These are phyloP conservation scores for Venturia oleaginea DNA, from an alignment of 2,329 filamentous ascomycete species.

Conservation along the genomic window DNA sequence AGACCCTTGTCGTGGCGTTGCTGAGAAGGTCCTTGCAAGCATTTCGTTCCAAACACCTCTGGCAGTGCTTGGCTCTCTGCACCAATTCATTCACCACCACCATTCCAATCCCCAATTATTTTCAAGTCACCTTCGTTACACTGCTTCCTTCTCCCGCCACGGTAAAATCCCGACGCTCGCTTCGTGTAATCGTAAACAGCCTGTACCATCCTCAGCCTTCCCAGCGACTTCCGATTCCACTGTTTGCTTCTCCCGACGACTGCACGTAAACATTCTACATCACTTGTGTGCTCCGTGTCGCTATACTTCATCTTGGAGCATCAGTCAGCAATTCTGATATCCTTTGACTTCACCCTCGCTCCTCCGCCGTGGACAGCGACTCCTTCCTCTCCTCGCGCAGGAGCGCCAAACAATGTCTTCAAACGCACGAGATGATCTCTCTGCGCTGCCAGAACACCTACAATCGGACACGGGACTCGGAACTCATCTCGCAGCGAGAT, in stretches of 20 bases:
- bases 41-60: not conserved
- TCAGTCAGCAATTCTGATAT: not conserved
- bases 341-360: not conserved
- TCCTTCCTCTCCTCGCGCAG: not conserved
- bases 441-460: constrained; percentile 74
- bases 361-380: not conserved
- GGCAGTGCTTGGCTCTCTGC: not conserved
- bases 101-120: not conserved
- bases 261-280: not conserved
- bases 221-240: not conserved
- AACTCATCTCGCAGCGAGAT: constrained; percentile 75
- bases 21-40: not conserved
- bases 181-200: not conserved
- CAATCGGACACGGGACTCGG: constrained; percentile 73
- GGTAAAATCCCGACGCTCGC: not conserved
- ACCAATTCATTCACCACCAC: not conserved
- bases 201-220: constrained; percentile 3
- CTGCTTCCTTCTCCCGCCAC: not conserved
- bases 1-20: not conserved
- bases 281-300: not conserved
- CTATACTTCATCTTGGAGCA: not conserved
- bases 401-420: constrained; percentile 3
- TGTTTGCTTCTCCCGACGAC: not conserved
- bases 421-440: constrained; percentile 56
- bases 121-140: not conserved